Evolutionary conservation across 2,329 filamentous ascomycete species (phyloP).

Genomic region (Colletotrichum destructivum): DNA sequence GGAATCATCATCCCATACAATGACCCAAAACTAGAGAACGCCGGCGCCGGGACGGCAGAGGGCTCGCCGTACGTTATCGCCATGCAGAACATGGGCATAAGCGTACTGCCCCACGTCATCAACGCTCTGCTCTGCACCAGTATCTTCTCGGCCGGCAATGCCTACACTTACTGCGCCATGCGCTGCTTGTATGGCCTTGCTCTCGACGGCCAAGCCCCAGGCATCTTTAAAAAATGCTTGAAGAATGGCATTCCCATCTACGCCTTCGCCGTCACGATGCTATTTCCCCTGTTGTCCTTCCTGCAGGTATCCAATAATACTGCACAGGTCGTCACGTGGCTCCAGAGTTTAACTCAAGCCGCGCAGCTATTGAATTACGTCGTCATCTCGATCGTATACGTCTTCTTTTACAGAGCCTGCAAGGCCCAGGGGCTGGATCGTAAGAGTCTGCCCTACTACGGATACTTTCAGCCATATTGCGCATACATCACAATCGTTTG

Average conservation of each 20-base stretch:
- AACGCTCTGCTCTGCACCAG: constrained; percentile 71
- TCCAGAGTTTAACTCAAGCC: constrained; percentile 63
- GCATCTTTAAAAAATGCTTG: constrained; percentile 67
- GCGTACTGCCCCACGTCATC: constrained; percentile 69
- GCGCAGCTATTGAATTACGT: constrained; percentile 67
- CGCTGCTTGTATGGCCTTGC: constrained; percentile 71
- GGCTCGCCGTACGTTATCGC: constrained; percentile 76
- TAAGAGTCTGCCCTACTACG: constrained; percentile 68
- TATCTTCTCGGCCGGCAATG: constrained; percentile 54
- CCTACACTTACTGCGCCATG: constrained; percentile 64
- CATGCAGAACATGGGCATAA: constrained; percentile 69
- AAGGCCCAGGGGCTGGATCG: constrained; percentile 64
- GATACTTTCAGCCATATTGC: constrained; percentile 72
- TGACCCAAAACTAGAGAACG: constrained; percentile 65
- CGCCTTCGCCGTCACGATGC: constrained; percentile 68
- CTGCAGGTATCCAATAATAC: constrained; percentile 65
- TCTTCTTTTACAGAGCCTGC: constrained; percentile 70
- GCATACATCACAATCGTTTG: constrained; percentile 62
- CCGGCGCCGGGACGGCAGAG: constrained; percentile 61
- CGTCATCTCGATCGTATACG: constrained; percentile 69
- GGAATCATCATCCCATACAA: constrained; percentile 78
- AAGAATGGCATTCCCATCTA: constrained; percentile 74
- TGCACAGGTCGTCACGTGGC: constrained; percentile 66
- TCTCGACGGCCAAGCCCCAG: constrained; percentile 66
- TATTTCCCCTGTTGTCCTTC: constrained; percentile 68